A percentile compares a stretch with the other conserved stretches of the same genome.
These are phyloP conservation scores for Kuraishia borneana DNA, from an alignment of 805 yeast genomes.

Conservation along the genomic window DNA sequence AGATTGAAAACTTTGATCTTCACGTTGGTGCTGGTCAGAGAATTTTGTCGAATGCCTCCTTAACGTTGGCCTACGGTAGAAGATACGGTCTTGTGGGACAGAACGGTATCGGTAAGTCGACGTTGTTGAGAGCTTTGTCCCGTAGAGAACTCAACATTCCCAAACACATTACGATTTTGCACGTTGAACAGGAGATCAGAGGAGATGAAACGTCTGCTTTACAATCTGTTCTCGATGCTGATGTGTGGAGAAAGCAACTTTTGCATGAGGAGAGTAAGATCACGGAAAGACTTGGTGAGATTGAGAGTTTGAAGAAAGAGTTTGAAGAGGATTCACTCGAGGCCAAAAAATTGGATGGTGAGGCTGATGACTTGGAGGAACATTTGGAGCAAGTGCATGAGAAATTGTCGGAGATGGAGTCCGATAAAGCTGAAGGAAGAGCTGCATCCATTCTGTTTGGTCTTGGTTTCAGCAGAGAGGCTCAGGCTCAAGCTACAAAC, in stretches of 20 bases:
- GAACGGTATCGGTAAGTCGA: slow-evolving; percentile 99
- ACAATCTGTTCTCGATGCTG: slow-evolving; percentile 97
- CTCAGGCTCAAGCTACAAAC: slow-evolving; percentile 77
- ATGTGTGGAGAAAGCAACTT: slow-evolving; percentile 94
- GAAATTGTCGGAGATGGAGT: slow-evolving; percentile 85
- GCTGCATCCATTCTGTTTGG: slow-evolving; percentile 93
- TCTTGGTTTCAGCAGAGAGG: slow-evolving; percentile 82
- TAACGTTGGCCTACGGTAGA: slow-evolving; percentile 83
- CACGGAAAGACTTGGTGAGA: slow-evolving; percentile 63
- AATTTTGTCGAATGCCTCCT: slow-evolving; percentile 77
- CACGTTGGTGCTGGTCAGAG: slow-evolving; percentile 95
- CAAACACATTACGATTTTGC: slow-evolving; percentile 87
- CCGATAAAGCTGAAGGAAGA: slow-evolving; percentile 94
- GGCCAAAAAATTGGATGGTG: slow-evolving; percentile 73
- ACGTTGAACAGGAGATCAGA: slow-evolving; percentile 93
- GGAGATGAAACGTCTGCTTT: slow-evolving; percentile 90
- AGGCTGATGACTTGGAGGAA: slow-evolving; percentile 74
- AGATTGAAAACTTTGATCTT: slow-evolving; percentile 83
- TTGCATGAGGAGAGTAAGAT: slow-evolving; percentile 66
- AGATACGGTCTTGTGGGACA: slow-evolving; percentile 97
- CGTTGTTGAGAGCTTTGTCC: slow-evolving; percentile 80
- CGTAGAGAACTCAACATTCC: slow-evolving; percentile 92
- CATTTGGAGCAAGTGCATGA: slow-evolving; percentile 72
- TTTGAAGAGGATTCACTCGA: slow-evolving; percentile 71
- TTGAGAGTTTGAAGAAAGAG: slow-evolving; percentile 56